Evolutionary conservation across 192 early-diverging fungal species (phyloP), one percentile per base, ranked within the genome.

Genomic region (Kickxella alabastrina): DNA sequence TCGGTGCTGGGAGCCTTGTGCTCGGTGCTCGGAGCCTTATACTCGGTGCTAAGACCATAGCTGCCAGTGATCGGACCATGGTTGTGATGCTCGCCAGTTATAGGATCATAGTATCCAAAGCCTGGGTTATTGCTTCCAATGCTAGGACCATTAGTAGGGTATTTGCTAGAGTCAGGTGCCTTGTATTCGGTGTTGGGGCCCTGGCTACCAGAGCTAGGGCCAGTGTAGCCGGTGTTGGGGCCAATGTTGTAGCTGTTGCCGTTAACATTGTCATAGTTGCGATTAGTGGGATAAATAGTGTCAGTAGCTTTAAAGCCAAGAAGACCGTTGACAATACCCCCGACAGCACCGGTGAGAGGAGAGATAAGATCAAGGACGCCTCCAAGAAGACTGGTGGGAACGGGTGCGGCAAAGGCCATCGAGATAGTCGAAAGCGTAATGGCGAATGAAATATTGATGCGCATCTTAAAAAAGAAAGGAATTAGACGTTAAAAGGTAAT

Each of bases 301-400:
- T 36, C 43, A 19, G 10, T 21, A 0, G 37, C 22, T 37, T 47
- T 47, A 43, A 49, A 52, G 1, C 60, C 60, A 42, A 58, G 49
- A 3, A 65, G 49, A 27, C 27, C 25, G 31, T 49, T 54, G 24
- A 66, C 39, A 34, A 45, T 46, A 10, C 18, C 15, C 1, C 64
- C 64, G 22, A 59, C 51, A 0, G 51, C 64, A n/a, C 27, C 40
- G 0, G 64, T 66, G 18, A 66, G 27, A 13, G 64, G 64, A 2
- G 38, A 54, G 42, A 54, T 44, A 0, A 36, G 22, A 25, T 65
- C 55, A 43, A 65, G 35, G 3, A 58, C 55, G 26, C 64, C 64
- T 19, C 54, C 64, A 21, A 66, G 41, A 18, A 59, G 43, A 21
- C 44, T 52, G 10, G 48, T 34, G 3, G 52, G 50, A 2, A 38